Evolutionary conservation across 371 early-diverging fungal species (phyloP).

Genomic region (Gilbertella persicaria): DNA sequence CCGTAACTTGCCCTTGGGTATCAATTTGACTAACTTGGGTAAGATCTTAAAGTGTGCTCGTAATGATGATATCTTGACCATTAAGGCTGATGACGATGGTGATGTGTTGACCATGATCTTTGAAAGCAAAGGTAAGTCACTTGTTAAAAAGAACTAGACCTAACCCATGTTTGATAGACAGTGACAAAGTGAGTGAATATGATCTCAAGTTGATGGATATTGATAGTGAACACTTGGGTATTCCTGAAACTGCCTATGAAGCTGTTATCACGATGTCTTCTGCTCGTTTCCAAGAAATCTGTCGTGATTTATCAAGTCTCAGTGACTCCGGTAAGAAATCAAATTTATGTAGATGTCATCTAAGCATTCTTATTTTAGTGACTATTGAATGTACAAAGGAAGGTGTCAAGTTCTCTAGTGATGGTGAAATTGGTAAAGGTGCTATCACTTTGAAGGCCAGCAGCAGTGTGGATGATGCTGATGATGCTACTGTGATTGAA

Average conservation of each 20-base stretch:
- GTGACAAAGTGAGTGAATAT: slow-evolving; percentile 89
- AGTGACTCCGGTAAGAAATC: slow-evolving; percentile 78
- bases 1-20: slow-evolving; percentile 89
- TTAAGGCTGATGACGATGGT: slow-evolving; percentile 88
- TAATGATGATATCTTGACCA: slow-evolving; percentile 89
- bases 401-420: slow-evolving; percentile 86
- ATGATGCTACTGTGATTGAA: slow-evolving; percentile 74
- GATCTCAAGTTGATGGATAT: slow-evolving; percentile 97
- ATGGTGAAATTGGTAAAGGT: slow-evolving; percentile 92
- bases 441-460: slow-evolving; percentile 80
- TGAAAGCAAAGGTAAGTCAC: slow-evolving; percentile 68
- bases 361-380: slow-evolving; percentile 47
- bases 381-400: slow-evolving; percentile 91
- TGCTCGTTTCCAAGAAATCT: slow-evolving; percentile 90
- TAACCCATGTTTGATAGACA: slow-evolving; percentile 47
- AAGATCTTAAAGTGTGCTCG: slow-evolving; percentile 96
- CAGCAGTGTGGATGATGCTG: slow-evolving; percentile 78
- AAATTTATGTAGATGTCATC: background rate
- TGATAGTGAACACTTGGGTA: slow-evolving; percentile 94
- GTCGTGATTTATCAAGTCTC: slow-evolving; percentile 84
- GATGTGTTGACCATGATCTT: slow-evolving; percentile 85
- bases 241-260: slow-evolving; percentile 94
- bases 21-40: slow-evolving; percentile 82
- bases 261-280: slow-evolving; percentile 89
- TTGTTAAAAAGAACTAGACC: background rate